Evolutionary conservation across 2,329 filamentous ascomycete species (phyloP).

Genomic region (Apiospora pterosperma): DNA sequence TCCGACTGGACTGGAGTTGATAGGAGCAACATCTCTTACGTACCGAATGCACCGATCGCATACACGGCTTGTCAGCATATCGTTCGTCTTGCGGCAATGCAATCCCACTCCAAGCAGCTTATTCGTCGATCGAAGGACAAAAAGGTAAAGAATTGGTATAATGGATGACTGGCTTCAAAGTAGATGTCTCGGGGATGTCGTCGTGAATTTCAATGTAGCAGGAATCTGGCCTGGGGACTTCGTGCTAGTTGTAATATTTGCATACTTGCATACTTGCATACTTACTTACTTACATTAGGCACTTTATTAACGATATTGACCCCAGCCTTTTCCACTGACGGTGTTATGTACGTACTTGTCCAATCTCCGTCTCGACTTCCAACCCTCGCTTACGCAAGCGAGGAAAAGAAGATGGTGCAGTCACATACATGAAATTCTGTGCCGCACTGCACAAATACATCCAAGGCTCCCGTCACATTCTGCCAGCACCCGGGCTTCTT

Average conservation of each 20-base stretch:
- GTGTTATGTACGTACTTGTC: too few relatives aligned
- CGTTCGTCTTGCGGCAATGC: neutral
- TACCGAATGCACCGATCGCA: slow-evolving; percentile 26
- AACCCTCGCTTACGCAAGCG: neutral
- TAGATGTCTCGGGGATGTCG: neutral
- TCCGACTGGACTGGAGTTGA: neutral
- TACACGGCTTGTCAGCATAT: slow-evolving; percentile 11
- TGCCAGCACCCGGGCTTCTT: too few relatives aligned
- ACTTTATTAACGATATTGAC: too few relatives aligned
- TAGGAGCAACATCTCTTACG: slow-evolving; percentile 1
- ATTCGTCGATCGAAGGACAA: too few relatives aligned
- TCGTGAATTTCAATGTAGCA: neutral
- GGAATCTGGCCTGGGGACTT: neutral
- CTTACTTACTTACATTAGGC: too few relatives aligned
- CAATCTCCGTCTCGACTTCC: too few relatives aligned
- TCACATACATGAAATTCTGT: neutral
- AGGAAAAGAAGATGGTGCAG: neutral
- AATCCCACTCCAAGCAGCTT: neutral
- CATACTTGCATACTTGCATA: too few relatives aligned
- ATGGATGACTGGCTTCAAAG: neutral
- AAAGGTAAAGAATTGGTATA: neutral
- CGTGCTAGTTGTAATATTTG: too few relatives aligned
- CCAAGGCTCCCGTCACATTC: neutral
- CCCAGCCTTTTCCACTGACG: too few relatives aligned
- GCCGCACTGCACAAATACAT: too few relatives aligned